Evolutionary conservation across 495 filamentous ascomycete species (phyloP).

Genomic region (Penicillium canescens): DNA sequence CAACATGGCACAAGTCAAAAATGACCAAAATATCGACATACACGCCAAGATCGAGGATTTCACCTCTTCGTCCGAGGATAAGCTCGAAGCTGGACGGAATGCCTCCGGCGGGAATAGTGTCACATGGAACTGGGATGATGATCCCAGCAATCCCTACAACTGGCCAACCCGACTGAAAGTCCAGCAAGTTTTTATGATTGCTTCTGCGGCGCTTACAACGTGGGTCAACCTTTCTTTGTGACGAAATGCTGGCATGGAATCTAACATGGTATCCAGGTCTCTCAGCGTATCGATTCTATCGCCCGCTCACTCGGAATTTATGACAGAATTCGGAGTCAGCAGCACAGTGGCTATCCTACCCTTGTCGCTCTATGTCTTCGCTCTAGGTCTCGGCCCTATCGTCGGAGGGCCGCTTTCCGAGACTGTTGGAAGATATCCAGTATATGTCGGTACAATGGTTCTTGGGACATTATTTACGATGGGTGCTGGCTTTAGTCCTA

Average conservation of each 20-base stretch:
- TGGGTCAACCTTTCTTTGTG: not conserved
- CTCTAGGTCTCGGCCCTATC: slow-evolving; percentile 59
- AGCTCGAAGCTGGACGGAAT: not conserved
- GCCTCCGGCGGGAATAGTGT: not conserved
- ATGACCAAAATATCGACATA: not conserved
- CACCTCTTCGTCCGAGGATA: not conserved
- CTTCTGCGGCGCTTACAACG: slow-evolving; percentile 22
- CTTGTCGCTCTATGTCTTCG: slow-evolving; percentile 56
- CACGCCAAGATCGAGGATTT: not conserved
- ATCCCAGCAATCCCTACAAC: slow-evolving; percentile 27
- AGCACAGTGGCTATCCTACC: slow-evolving; percentile 55
- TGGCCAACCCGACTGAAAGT: slow-evolving; percentile 16
- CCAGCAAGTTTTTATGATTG: slow-evolving; percentile 22
- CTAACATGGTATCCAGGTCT: slow-evolving; percentile 35
- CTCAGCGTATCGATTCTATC: slow-evolving; percentile 56
- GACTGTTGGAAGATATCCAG: slow-evolving; percentile 53
- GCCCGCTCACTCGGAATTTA: slow-evolving; percentile 43
- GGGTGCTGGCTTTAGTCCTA: slow-evolving; percentile 58
- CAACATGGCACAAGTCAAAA: not conserved
- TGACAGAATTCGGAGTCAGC: slow-evolving; percentile 45
- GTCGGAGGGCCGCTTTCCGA: slow-evolving; percentile 62
- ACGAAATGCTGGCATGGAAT: not conserved
- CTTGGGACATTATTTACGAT: slow-evolving; percentile 61
- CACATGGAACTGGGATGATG: slow-evolving; percentile 18
- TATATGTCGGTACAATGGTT: slow-evolving; percentile 54